These are phyloP conservation scores for Anastatica hierochuntica DNA, from an alignment of 345 rosid species.

Conservation along the genomic window DNA sequence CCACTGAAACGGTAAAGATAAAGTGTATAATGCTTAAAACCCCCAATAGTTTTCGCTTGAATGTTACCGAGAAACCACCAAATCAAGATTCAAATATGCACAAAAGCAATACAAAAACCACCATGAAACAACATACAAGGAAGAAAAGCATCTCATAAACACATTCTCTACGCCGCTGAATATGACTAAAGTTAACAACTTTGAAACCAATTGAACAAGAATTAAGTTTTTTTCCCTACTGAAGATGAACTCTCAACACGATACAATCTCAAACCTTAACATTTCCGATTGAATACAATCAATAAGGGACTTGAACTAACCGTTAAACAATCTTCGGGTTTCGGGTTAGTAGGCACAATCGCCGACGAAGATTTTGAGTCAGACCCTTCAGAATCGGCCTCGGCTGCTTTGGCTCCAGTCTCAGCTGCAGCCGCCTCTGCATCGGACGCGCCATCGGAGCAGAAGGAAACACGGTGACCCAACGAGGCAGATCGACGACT, in stretches of 20 bases:
- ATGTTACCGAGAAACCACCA: neutral
- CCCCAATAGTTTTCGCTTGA: neutral
- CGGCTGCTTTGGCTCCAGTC: slow-evolving; percentile 36
- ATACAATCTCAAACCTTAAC: too few relatives aligned
- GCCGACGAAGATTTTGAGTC: slow-evolving; percentile 62
- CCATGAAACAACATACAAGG: neutral
- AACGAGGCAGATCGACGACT: slow-evolving; percentile 25
- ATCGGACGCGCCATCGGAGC: slow-evolving; percentile 37
- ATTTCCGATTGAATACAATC: neutral
- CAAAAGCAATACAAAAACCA: neutral
- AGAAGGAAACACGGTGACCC: slow-evolving; percentile 52
- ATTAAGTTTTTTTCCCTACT: neutral
- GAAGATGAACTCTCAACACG: too few relatives aligned
- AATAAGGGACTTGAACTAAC: slow-evolving; percentile 34
- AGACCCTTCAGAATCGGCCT: slow-evolving; percentile 41
- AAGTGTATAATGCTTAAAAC: neutral
- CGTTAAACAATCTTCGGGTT: slow-evolving; percentile 86
- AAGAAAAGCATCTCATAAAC: neutral
- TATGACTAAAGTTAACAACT: neutral
- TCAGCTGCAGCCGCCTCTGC: slow-evolving; percentile 32
- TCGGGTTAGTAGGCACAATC: slow-evolving; percentile 62
- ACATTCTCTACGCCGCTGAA: too few relatives aligned
- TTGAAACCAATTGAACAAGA: neutral
- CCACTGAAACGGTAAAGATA: neutral
- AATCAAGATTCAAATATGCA: neutral